Evolutionary conservation across 768 basidiomycete genomes (phyloP).

Genomic region (Lactarius evosmus): DNA sequence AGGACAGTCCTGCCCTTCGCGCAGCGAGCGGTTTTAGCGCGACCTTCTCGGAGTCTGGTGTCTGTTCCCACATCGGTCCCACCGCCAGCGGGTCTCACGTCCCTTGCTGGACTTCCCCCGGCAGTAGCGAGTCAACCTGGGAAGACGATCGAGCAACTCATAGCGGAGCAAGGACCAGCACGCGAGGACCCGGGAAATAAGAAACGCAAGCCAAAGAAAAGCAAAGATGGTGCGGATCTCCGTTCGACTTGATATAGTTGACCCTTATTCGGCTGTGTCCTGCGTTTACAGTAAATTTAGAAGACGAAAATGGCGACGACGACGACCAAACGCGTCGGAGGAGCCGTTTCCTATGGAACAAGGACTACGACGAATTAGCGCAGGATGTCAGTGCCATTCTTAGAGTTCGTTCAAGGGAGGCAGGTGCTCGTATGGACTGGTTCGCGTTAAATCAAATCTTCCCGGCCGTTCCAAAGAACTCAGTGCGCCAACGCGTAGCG

Average conservation of each 20-base stretch:
- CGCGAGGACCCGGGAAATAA: slow-evolving; percentile 36
- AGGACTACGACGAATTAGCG: slow-evolving; percentile 84
- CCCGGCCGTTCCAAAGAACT: slow-evolving; percentile 68
- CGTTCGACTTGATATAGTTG: background rate
- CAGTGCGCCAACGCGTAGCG: slow-evolving; percentile 64
- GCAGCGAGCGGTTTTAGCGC: slow-evolving; percentile 21
- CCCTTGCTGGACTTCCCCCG: slow-evolving; percentile 36
- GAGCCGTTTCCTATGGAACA: slow-evolving; percentile 77
- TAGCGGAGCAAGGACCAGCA: slow-evolving; percentile 50
- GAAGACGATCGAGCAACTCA: slow-evolving; percentile 49
- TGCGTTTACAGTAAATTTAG: background rate
- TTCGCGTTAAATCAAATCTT: slow-evolving; percentile 76
- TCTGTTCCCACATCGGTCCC: slow-evolving; percentile 2
- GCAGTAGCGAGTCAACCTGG: slow-evolving; percentile 46
- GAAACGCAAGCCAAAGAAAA: slow-evolving; percentile 37
- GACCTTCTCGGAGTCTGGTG: slow-evolving; percentile 3
- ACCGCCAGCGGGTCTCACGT: slow-evolving; percentile 5
- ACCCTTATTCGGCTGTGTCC: background rate
- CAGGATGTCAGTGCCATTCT: slow-evolving; percentile 83
- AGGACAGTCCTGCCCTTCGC: slow-evolving; percentile 43
- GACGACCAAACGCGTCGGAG: slow-evolving; percentile 38
- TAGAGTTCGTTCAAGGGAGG: slow-evolving; percentile 63
- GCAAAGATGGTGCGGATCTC: slow-evolving; percentile 28
- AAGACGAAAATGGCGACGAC: slow-evolving; percentile 15
- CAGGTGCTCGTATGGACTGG: slow-evolving; percentile 60